phyloP scores from a whole-genome alignment of 176 grass and related monocot genomes.

The Musa beccarii region DNA sequence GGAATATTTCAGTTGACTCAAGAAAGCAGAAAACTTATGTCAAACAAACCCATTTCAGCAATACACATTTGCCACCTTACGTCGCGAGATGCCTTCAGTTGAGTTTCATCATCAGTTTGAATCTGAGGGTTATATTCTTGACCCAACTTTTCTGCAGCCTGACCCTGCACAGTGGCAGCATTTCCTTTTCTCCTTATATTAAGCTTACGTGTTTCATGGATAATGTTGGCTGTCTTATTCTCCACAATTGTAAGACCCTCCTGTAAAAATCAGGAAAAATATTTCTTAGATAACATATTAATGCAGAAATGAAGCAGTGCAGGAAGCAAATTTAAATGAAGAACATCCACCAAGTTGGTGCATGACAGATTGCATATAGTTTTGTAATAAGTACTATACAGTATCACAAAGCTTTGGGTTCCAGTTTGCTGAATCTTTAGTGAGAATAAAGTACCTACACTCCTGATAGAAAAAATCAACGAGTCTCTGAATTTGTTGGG shows the following conservation, averaged over 20 bases:
- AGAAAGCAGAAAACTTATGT: slow-evolving; percentile 9
- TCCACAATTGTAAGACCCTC: slow-evolving; percentile 90
- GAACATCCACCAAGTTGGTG: neutral
- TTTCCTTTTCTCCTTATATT: slow-evolving; percentile 75
- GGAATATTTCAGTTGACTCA: neutral
- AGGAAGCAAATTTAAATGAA: neutral
- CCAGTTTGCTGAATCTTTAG: neutral
- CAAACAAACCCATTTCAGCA: slow-evolving; percentile 40
- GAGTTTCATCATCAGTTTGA: slow-evolving; percentile 77
- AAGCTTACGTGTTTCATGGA: slow-evolving; percentile 82
- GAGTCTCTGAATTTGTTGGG: neutral
- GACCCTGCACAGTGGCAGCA: slow-evolving; percentile 33
- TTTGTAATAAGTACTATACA: neutral
- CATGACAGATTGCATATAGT: neutral
- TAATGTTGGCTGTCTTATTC: slow-evolving; percentile 86
- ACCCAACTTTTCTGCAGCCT: slow-evolving; percentile 41
- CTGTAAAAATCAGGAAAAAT: slow-evolving; percentile 30
- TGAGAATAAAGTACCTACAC: neutral
- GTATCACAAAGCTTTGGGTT: neutral
- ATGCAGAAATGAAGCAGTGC: neutral
- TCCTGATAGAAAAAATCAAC: neutral
- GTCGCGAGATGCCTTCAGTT: slow-evolving; percentile 99
- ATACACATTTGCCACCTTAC: slow-evolving; percentile 94
- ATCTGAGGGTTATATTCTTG: slow-evolving; percentile 57
- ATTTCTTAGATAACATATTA: neutral